phyloP scores from a whole-genome alignment of 495 filamentous ascomycete species.

The Penicillium silybi region DNA sequence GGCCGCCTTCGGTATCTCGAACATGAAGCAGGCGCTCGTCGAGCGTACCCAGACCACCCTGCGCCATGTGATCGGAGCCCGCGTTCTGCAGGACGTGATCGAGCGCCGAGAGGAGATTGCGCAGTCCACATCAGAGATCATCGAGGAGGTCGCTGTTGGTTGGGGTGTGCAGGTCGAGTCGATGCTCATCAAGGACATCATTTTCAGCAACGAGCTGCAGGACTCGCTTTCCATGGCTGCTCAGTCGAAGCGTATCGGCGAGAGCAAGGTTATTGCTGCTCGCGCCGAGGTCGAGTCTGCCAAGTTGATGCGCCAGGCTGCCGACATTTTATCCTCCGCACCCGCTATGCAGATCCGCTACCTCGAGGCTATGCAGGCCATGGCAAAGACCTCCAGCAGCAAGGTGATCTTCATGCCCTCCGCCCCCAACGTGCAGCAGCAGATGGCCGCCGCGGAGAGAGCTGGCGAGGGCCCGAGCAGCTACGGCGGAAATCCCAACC shows the following conservation, averaged over 20 bases:
- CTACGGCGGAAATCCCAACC: constrained; percentile 41
- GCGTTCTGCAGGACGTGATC: constrained; percentile 96
- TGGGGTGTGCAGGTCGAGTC: constrained; percentile 97
- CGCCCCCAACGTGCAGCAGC: constrained; percentile 46
- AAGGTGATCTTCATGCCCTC: constrained; percentile 96
- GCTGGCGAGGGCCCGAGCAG: constrained; percentile 57
- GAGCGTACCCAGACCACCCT: constrained; percentile 98
- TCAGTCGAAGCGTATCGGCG: constrained; percentile 95
- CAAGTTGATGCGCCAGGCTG: constrained; percentile 96
- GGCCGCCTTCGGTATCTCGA: constrained; percentile 93
- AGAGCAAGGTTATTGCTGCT: constrained; percentile 96
- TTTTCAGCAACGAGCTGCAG: constrained; percentile 94
- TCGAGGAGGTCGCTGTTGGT: constrained; percentile 87
- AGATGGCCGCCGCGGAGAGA: constrained; percentile 48
- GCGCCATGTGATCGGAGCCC: constrained; percentile 93
- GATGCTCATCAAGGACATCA: constrained; percentile 99
- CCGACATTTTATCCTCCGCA: constrained; percentile 88
- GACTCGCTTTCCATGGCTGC: constrained; percentile 99
- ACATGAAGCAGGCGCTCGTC: constrained; percentile 89
- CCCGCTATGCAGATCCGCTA: constrained; percentile 99
- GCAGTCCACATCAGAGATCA: constrained; percentile 90
- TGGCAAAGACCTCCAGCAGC: constrained; percentile 92
- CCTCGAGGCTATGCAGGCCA: constrained; percentile 98
- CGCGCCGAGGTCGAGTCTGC: constrained; percentile 95
- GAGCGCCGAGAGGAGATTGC: constrained; percentile 98